Percentiles rank a stretch among this genome's conserved stretches.
phyloP scores from a whole-genome alignment of 2,329 filamentous ascomycete genomes.

The Claviceps cyperi region DNA sequence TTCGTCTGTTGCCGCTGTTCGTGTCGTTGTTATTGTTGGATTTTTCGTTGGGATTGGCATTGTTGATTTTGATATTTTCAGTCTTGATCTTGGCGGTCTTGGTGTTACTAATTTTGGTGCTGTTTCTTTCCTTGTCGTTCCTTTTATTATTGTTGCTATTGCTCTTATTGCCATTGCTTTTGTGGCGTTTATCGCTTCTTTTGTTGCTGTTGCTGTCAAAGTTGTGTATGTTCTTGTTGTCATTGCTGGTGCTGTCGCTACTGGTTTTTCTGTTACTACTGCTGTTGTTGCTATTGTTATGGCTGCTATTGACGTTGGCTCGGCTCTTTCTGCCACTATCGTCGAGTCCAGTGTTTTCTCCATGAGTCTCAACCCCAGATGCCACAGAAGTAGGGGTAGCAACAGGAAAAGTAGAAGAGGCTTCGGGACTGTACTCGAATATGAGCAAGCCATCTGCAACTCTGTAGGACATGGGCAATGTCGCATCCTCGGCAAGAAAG shows the following conservation, averaged over 20 bases:
- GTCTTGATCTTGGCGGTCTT: not conserved
- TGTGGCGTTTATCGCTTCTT: not conserved
- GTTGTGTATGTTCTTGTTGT: too few relatives aligned
- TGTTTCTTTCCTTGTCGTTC: not conserved
- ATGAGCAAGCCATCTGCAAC: conserved; percentile 16
- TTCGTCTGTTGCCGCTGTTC: not conserved
- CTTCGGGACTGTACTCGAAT: conserved; percentile 18
- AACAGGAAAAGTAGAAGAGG: not conserved
- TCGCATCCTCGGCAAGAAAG: conserved; percentile 27
- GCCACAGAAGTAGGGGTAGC: not conserved
- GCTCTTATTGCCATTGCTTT: not conserved
- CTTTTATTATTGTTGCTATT: not conserved
- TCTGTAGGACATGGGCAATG: conserved; percentile 22
- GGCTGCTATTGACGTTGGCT: not conserved
- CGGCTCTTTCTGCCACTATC: not conserved
- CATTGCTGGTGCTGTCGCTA: not conserved
- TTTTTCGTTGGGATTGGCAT: too few relatives aligned
- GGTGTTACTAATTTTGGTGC: not conserved
- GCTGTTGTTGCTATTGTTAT: not conserved
- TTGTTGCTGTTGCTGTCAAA: not conserved
- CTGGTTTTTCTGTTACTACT: not conserved
- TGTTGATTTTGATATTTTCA: not conserved
- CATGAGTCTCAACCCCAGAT: not conserved
- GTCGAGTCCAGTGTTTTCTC: not conserved
- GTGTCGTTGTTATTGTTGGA: not conserved